A percentile compares a stretch with the other conserved stretches of the same genome.
These are phyloP conservation scores for Triticum turgidum DNA, from an alignment of 176 grass and related monocot species.

Conservation along the genomic window DNA sequence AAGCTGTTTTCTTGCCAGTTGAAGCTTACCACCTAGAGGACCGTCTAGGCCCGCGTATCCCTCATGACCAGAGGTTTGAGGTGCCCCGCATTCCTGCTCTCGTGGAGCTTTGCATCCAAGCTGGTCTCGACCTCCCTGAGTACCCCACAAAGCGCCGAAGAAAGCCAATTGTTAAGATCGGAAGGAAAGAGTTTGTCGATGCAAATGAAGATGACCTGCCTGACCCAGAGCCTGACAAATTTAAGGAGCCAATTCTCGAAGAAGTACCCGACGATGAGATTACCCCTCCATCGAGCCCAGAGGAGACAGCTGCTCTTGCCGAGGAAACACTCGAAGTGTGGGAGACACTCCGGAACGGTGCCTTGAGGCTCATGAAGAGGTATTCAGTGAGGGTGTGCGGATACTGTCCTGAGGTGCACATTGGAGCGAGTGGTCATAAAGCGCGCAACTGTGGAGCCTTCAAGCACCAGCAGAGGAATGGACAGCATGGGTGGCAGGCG, in stretches of 20 bases:
- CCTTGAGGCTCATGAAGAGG: conserved; percentile 68
- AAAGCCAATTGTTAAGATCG: conserved; percentile 71
- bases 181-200: conserved; percentile 80
- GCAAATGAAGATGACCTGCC: conserved; percentile 92
- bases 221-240: conserved; percentile 54
- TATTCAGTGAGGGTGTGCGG: conserved; percentile 89
- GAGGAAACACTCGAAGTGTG: conserved; percentile 75
- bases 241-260: conserved; percentile 63
- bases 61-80: conserved; percentile 79
- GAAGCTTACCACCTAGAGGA: conserved; percentile 85
- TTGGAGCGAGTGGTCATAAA: conserved; percentile 82
- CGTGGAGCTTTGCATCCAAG: conserved; percentile 90
- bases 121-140: conserved; percentile 73
- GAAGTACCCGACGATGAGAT: conserved; percentile 46
- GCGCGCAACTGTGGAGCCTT: conserved; percentile 86
- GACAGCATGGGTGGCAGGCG: conserved; percentile 90
- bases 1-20: conserved; percentile 76
- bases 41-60: conserved; percentile 69
- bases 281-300: conserved; percentile 37
- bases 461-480: conserved; percentile 98
- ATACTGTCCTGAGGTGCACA: conserved; percentile 88
- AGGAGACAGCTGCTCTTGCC: conserved; percentile 58
- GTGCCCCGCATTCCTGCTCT: conserved; percentile 69
- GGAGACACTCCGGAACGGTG: conserved; percentile 57
- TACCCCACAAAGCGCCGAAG: conserved; percentile 77